Evolutionary conservation across 768 basidiomycete genomes (phyloP), one percentile per base, ranked within the genome.

Genomic region (Hortiboletus campestris): DNA sequence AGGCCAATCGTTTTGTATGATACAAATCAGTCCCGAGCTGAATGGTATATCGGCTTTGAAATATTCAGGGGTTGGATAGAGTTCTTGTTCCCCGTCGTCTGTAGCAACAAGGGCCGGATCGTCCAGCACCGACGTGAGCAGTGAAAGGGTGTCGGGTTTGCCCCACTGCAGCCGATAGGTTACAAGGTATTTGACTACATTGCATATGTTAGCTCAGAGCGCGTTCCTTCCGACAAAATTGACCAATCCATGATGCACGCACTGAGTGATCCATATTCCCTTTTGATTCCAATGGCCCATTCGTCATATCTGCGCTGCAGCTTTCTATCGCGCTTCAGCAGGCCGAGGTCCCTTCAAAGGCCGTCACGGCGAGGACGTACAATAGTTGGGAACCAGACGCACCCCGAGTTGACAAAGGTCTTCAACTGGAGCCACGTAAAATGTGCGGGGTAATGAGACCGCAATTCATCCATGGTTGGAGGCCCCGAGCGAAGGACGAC

Each of bases 1-100:
- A 0, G 91, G 91, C 91, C 91, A 94, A 66, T 92, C 90, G 64
- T 93, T 91, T 63, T 76, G 84, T 44, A 87, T 87, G 57, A 92
- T 84, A 63, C 84, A 87, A 59, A 90, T 73, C 49, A 82, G 74
- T 35, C 82, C 74, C 13, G 76, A 73, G 57, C 57, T 41, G 20
- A 57, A 61, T 0, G 86, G 81, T 10, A 83, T 84, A 59, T 85
- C 76, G 13, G 80, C 80, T 32, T 77, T 84, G 70, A 94, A 93
- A 68, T 88, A 89, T 13, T 76, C 71, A 8, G 83, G 83, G 2
- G 48, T 35, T 3, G 51, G 40, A 35, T 53, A 53, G 6, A 8
- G 35, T 25, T 49, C 55, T 17, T 4, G 36, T 1, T 47, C 41
- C n/a, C 49, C 53, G 2, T 51, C 44, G 32, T 54, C 48, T 39